Evolutionary conservation across 2,329 filamentous ascomycete genomes (phyloP), one percentile per base, ranked within the genome.

Genomic region (Colletotrichum tamarilloi): DNA sequence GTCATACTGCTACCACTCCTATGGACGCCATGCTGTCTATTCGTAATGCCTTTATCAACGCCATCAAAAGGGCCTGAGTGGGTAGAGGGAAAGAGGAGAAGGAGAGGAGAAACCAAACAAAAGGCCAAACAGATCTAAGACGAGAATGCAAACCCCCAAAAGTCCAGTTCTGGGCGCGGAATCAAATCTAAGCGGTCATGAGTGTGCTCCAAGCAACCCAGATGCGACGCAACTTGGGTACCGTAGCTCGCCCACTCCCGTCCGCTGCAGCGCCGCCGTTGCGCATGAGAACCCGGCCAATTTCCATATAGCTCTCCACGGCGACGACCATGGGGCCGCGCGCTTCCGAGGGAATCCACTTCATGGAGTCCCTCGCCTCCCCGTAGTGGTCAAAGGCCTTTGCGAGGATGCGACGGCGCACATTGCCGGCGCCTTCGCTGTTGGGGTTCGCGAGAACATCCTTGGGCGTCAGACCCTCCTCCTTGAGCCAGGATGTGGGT

Each of bases 251-350:
- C 6, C 82, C 82, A 14, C 62, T 68, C 8, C 72, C 74, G 7
- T 74, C 62, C 4, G 64, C 68, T 14, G 72, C 68, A 9, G 57
- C 35, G 3, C 58, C 62, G 38, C 53, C 58, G 5, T 67, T 64
- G 42, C 64, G 60, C 67, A 84, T 81, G 30, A 93, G 78, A n/a
- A 92, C 89, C 55, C 91, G 82, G 16, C 91, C 92, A 78, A 94
- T 94, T 79, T 93, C 92, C 89, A 94, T 92, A 78, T 94, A 94
- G 75, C 91, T 93, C 80, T 94, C 92, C 0, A 94, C 91, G 1
- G 92, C 92, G 5, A 93, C 92, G 14, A 91, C 85, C 79, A 94
- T 90, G 0, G 91, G 90, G 0, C 88, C 91, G 75, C 90, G 85
- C 0, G 89, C 90, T 77, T 91, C 87, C 0, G 73, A 60, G 0